Percentiles rank a stretch among this genome's conserved stretches.
Conservation (phyloP, 257 asterid species). For the Schizonepeta tenuifolia region DNA sequence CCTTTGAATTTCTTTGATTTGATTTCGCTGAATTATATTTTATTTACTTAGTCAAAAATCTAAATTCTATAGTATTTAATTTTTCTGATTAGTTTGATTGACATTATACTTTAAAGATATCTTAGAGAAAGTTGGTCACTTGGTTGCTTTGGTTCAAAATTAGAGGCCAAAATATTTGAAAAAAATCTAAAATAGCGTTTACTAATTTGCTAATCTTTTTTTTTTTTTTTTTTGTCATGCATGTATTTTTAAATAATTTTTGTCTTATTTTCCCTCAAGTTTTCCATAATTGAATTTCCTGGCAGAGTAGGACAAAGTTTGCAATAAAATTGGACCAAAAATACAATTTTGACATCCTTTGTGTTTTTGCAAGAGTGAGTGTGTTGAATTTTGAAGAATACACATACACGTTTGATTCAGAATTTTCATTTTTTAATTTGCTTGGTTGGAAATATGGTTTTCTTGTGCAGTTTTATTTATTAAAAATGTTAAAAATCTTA, state of each 20-base stretch:
- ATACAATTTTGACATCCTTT: no score
- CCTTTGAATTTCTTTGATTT: no score
- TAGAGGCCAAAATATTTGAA: background rate
- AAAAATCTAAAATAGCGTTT: background rate
- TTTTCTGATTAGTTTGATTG: background rate
- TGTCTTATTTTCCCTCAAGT: background rate
- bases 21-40: background rate
- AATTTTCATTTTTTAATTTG: no score
- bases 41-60: background rate
- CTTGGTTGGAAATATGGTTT: no score
- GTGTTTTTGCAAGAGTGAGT: no score
- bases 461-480: no score
- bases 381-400: no score
- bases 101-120: background rate
- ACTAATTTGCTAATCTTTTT: background rate
- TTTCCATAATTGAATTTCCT: background rate
- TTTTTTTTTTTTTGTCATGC: no score
- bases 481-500: no score
- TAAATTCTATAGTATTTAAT: background rate
- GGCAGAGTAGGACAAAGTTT: background rate
- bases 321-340: background rate
- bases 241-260: no score
- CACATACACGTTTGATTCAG: no score
- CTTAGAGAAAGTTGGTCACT: background rate
- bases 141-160: background rate